These are phyloP conservation scores for Suillus lakei DNA, from an alignment of 768 basidiomycete genomes.

Conservation along the genomic window DNA sequence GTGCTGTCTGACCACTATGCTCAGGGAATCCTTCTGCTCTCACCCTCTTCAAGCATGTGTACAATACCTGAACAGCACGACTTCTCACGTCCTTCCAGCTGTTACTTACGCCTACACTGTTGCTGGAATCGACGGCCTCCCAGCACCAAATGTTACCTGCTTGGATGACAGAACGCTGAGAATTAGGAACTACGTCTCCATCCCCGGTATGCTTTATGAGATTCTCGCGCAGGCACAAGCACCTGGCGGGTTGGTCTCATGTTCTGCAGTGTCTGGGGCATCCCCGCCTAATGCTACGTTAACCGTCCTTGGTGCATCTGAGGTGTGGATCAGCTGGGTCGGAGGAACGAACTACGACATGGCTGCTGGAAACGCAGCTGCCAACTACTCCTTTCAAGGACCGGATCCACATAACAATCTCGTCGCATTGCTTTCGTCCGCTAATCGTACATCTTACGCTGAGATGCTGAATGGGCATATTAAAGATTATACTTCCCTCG, in stretches of 20 bases:
- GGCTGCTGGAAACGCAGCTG: slow-evolving; percentile 59
- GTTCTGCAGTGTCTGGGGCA: slow-evolving; percentile 33
- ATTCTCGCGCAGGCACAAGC: slow-evolving; percentile 55
- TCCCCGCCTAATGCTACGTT: slow-evolving; percentile 51
- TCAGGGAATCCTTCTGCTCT: slow-evolving; percentile 67
- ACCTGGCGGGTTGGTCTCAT: slow-evolving; percentile 37
- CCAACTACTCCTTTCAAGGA: slow-evolving; percentile 66
- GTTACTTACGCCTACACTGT: slow-evolving; percentile 55
- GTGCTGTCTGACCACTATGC: slow-evolving; percentile 7
- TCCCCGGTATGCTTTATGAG: slow-evolving; percentile 75
- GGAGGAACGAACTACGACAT: slow-evolving; percentile 76
- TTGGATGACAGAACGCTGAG: slow-evolving; percentile 56
- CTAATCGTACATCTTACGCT: slow-evolving; percentile 36
- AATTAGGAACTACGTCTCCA: slow-evolving; percentile 51
- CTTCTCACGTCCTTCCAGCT: slow-evolving; percentile 37
- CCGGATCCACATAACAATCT: slow-evolving; percentile 59
- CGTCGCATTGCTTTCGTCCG: slow-evolving; percentile 40
- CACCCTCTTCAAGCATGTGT: slow-evolving; percentile 64
- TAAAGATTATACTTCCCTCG: slow-evolving; percentile 51
- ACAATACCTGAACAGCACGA: slow-evolving; percentile 53
- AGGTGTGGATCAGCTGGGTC: slow-evolving; percentile 72
- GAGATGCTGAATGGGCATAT: slow-evolving; percentile 53
- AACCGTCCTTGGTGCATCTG: slow-evolving; percentile 47
- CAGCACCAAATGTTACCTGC: slow-evolving; percentile 65
- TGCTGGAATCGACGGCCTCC: slow-evolving; percentile 50